phyloP scores from a whole-genome alignment of 495 filamentous ascomycete species.

The Chaetomium fimeti region DNA sequence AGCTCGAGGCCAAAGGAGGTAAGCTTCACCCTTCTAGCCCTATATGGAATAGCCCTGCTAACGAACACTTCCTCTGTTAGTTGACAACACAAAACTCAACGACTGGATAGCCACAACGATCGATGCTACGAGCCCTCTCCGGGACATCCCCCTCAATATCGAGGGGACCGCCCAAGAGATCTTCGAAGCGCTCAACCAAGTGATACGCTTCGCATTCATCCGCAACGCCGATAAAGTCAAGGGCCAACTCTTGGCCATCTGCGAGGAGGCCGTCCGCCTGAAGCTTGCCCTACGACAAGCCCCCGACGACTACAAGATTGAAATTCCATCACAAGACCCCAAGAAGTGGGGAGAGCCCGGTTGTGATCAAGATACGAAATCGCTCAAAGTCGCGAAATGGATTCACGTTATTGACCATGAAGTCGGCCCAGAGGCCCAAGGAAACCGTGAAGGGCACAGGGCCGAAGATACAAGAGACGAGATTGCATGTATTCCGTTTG shows the following conservation, averaged over 20 bases:
- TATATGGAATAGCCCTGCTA: background rate
- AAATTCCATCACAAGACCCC: conserved; percentile 9
- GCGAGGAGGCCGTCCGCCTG: conserved; percentile 20
- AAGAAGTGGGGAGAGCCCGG: conserved; percentile 19
- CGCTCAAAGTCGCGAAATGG: conserved; percentile 1
- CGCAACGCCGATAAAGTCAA: conserved; percentile 11
- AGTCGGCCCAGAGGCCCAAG: background rate
- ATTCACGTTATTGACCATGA: conserved; percentile 6
- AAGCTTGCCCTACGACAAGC: conserved; percentile 20
- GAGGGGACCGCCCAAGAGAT: conserved; percentile 5
- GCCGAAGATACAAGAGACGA: background rate
- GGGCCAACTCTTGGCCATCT: conserved; percentile 4
- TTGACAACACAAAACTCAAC: background rate
- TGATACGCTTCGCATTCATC: conserved; percentile 3
- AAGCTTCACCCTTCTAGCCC: background rate
- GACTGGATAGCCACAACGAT: conserved; percentile 16
- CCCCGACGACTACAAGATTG: conserved; percentile 11
- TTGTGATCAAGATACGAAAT: background rate
- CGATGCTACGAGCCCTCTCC: background rate
- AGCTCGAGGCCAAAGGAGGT: conserved; percentile 10
- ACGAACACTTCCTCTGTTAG: background rate
- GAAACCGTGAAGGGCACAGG: background rate
- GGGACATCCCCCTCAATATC: conserved; percentile 4
- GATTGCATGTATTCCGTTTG: conserved; percentile 18
- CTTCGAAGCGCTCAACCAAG: conserved; percentile 5